Evolutionary conservation across 306 rosid species (phyloP).

Genomic region (Senna tora): DNA sequence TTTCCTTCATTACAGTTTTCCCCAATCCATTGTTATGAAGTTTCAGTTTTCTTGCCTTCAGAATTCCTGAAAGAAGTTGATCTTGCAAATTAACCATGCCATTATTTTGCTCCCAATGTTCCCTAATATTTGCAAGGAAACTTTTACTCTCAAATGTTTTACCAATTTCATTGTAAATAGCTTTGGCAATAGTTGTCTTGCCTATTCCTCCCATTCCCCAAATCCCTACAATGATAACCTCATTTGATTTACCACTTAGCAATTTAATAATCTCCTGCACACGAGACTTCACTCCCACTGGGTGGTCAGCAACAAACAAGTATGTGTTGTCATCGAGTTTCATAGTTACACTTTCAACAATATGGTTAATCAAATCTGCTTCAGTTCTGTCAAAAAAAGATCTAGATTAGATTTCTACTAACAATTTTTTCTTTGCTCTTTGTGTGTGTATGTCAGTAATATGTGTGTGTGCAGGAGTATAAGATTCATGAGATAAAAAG

Average conservation of each 20-base stretch:
- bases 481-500: too few species aligned
- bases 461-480: too few species aligned
- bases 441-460: too few species aligned
- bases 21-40: neutral
- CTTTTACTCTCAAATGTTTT: neutral
- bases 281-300: neutral
- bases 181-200: neutral
- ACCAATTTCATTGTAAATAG: neutral
- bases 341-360: neutral
- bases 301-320: neutral
- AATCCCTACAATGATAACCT: neutral
- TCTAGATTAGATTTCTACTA: neutral
- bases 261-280: neutral
- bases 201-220: neutral
- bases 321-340: neutral
- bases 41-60: neutral
- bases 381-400: neutral
- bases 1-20: neutral
- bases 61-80: neutral
- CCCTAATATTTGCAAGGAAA: neutral
- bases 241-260: neutral
- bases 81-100: neutral
- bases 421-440: too few species aligned
- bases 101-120: neutral
- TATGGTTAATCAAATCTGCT: neutral